These are phyloP conservation scores for Sarocladiaceae sp. DNA, from an alignment of 2,329 filamentous ascomycete genomes.

Conservation along the genomic window DNA sequence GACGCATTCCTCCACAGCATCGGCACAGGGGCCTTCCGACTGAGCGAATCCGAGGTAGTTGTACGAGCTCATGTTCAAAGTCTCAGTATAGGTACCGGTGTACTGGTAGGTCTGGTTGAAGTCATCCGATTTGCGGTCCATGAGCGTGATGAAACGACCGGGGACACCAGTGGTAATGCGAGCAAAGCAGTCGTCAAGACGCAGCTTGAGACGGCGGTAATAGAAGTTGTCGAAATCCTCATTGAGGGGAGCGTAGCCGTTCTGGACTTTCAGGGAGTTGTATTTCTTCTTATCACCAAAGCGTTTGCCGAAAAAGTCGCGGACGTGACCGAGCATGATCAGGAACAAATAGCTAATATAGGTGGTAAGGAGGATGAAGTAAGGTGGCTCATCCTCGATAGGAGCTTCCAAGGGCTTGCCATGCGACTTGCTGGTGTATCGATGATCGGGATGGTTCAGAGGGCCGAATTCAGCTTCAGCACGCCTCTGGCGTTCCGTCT, in stretches of 20 bases:
- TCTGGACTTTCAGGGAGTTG: conserved; percentile 72
- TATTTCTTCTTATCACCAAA: conserved; percentile 83
- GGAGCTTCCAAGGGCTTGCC: conserved; percentile 77
- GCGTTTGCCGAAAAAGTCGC: conserved; percentile 96
- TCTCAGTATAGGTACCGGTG: conserved; percentile 88
- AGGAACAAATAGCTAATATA: conserved; percentile 97
- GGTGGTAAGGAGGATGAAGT: conserved; percentile 94
- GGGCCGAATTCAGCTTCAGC: conserved; percentile 91
- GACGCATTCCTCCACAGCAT: conserved; percentile 82
- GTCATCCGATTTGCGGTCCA: conserved; percentile 87
- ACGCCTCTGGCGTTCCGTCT: conserved; percentile 69
- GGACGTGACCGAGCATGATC: conserved; percentile 90
- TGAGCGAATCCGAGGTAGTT: conserved; percentile 99
- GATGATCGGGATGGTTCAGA: conserved; percentile 72
- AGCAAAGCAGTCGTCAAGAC: conserved; percentile 96
- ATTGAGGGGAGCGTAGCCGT: conserved; percentile 93
- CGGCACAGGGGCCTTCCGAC: conserved; percentile 93
- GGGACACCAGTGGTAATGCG: conserved; percentile 90
- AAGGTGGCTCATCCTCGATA: conserved; percentile 90
- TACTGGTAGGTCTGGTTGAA: conserved; percentile 88
- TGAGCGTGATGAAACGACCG: conserved; percentile 85
- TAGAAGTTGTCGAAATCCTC: conserved; percentile 99
- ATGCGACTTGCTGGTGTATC: conserved; percentile 84
- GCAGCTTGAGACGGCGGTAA: conserved; percentile 83
- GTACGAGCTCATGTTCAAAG: conserved; percentile 98